Evolutionary conservation across 1,284 basidiomycete species (phyloP).

Genomic region (Leccinum cinnamomeum): DNA sequence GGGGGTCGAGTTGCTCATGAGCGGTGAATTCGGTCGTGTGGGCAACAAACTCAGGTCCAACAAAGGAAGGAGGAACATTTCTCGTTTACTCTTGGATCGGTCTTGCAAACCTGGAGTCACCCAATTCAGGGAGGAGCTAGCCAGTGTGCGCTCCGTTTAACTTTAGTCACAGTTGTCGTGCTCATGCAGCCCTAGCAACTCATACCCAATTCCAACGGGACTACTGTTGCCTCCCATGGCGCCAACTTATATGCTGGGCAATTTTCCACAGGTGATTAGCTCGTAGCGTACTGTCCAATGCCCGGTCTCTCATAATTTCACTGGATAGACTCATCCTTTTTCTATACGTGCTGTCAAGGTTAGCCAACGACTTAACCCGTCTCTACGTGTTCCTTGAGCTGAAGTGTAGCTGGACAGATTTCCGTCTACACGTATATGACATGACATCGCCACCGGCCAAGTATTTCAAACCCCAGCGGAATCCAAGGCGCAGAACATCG

Average conservation of each 20-base stretch:
- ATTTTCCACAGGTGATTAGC: constrained; percentile 70
- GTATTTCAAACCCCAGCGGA: constrained; percentile 19
- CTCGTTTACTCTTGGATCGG: constrained; percentile 48
- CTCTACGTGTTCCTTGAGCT: constrained; percentile 9
- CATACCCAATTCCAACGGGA: constrained; percentile 86
- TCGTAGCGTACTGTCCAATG: constrained; percentile 25
- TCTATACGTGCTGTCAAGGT: constrained; percentile 83
- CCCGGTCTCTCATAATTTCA: constrained; percentile 3
- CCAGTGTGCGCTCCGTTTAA: constrained; percentile 41
- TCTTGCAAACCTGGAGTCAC: constrained; percentile 38
- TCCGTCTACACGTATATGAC: constrained; percentile 86
- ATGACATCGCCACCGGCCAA: constrained; percentile 55
- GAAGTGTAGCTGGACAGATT: constrained; percentile 55
- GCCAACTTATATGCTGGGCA: constrained; percentile 92
- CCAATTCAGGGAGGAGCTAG: constrained; percentile 52
- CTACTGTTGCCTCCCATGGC: constrained; percentile 80
- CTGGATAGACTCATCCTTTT: constrained; percentile 69
- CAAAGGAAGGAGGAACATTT: constrained; percentile 43
- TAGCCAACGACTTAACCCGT: constrained; percentile 10
- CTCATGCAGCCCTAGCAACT: constrained; percentile 50
- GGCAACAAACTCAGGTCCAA: constrained; percentile 47
- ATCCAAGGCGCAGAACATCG: constrained; percentile 15
- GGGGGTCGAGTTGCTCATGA: constrained; percentile 70
- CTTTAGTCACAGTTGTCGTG: constrained; percentile 1
- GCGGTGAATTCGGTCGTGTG: constrained; percentile 86